These are phyloP conservation scores for Vaccinium myrtillus DNA, from an alignment of 148 eudicot genomes.

Conservation along the genomic window DNA sequence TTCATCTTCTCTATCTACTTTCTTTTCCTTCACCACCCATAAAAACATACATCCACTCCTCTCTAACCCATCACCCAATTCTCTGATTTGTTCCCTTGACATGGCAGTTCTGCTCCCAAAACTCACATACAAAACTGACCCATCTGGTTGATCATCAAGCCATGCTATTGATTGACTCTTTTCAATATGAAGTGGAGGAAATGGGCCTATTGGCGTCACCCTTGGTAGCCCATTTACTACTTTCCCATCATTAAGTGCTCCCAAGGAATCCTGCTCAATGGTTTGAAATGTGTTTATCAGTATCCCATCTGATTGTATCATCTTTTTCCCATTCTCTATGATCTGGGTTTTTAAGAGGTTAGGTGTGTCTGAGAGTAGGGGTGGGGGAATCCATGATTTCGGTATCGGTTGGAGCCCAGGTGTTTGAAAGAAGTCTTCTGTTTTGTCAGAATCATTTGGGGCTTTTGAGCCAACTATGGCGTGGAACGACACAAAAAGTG, in stretches of 20 bases:
- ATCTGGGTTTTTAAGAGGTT: constrained; percentile 10
- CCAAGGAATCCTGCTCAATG: constrained; percentile 26
- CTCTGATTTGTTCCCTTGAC: constrained; percentile 19
- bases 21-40: constrained; percentile 16
- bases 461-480: not conserved
- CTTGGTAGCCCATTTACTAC: constrained; percentile 13
- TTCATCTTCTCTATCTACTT: constrained; percentile 14
- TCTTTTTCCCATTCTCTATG: constrained; percentile 12
- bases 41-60: constrained; percentile 12
- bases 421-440: not conserved
- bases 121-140: constrained; percentile 20
- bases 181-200: constrained; percentile 13
- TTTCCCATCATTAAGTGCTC: constrained; percentile 20
- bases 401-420: not conserved
- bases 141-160: constrained; percentile 19
- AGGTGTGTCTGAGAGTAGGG: constrained; percentile 7
- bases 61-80: constrained; percentile 14
- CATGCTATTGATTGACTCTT: constrained; percentile 11
- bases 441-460: not conserved
- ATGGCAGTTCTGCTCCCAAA: constrained; percentile 22
- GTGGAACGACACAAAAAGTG: constrained; percentile 10
- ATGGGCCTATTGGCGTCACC: constrained; percentile 28
- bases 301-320: constrained; percentile 16
- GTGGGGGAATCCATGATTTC: constrained; percentile 21
- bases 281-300: constrained; percentile 25